Evolutionary conservation across 352 stramenopile species (phyloP), one percentile per base, ranked within the genome.

Genomic region (Phytophthora cactorum): DNA sequence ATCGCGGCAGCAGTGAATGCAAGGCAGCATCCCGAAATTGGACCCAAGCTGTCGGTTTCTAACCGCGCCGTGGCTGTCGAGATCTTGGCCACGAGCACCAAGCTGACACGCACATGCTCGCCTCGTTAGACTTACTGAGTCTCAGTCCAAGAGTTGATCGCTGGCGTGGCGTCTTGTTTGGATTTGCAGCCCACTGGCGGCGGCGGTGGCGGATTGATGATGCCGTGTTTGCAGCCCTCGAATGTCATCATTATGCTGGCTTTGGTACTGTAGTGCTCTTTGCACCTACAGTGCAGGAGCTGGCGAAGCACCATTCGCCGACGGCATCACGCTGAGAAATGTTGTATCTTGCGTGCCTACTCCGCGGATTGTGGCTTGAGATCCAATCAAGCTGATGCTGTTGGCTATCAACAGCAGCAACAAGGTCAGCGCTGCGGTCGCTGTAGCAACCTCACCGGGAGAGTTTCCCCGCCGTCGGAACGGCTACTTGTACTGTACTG

Each of bases 1-100:
- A 72, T 72, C 59, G 53, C 10, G 7, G 31, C 10, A 12, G 56
- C 56, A 60, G 55, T 59, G 55, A 65, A 59, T 61, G 56, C 41
- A 56, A 29, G 36, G 27, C 36, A 9, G 14, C 28, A n/a, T 28
- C 7, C 22, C 4, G 0, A 15, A 43, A 43, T 5, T 43, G 36
- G 36, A 43, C 36, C 2, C 36, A n/a, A 10, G 10, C 22, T 22
- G 22, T 22, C 22, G 22, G 7, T 39, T 39, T 39, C 36, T 6
- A 25, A 8, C 27, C 34, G 41, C 54, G 54, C 49, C 29, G 50
- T 60, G 38, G 22, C 22, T 29, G 29, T 36, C 39, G 50, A 45
- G 14, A 49, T 53, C 39, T 46, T 15, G 17, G 38, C 1, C 15
- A 39, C 9, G 11, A 8, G 11, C 28, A 6, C 34, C 47, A 12